Evolutionary conservation across 116 monocot genomes (phyloP), one percentile per base, ranked within the genome.

Genomic region (Posidonia oceanica): DNA sequence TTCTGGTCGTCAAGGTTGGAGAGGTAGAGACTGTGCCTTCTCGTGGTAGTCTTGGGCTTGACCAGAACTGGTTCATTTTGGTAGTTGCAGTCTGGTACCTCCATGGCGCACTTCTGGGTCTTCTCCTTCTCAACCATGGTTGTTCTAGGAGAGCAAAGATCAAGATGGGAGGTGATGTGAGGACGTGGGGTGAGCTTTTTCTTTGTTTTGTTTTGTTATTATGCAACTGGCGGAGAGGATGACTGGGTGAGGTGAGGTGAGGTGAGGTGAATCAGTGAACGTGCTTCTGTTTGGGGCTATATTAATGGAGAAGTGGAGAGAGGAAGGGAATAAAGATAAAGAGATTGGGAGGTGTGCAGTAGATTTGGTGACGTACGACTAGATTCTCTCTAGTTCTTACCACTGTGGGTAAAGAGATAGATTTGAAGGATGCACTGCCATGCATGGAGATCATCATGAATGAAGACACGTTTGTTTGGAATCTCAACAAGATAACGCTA

Each of bases 1-100:
- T 67, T 80, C 76, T 98, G 98, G 74, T 90, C 90, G 63, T 98
- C 98, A 15, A 98, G 80, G 82, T 85, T 89, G 40, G 98, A 98
- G 53, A 98, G 83, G 76, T 87, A 82, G 39, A 98, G 79, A 7
- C 73, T 67, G 80, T 86, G 81, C 2, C 60, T 79, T 7, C 80
- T 82, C 2, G 87, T 82, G 20, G 77, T 23, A 16, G 20, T 55
- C 38, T 64, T 76, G 54, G 88, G 87, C 5, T 57, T 10, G 5
- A 98, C 77, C 51, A 87, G 55, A 20, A 38, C 48, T 51, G 87
- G 77, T 52, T 79, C 82, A 4, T 61, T 66, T 21, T 68, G 63
- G 87, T 86, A 87, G 69, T 61, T 61, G 79, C 89, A 90, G 52
- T 85, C 90, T 4, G 84, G 87, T 36, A 98, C 78, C 64, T 93